Base-by-base conservation (phyloP, 257 asterid genomes). In the Osmanthus fragrans region DNA sequence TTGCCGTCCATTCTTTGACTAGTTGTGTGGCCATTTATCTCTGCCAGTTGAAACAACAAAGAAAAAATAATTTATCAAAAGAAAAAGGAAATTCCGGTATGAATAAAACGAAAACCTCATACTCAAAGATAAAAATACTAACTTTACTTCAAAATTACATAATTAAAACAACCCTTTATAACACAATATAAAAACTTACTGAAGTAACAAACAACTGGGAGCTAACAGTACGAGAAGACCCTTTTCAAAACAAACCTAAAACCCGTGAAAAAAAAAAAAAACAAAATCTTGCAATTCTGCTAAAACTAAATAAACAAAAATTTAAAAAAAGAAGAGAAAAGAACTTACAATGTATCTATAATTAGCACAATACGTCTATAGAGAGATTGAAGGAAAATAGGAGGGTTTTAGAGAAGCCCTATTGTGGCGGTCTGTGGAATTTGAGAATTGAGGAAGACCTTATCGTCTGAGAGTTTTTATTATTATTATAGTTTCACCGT, bases 1-100 rank as follows among this genome's bases (percentile, higher is more conserved):
- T 87, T 64, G 95, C 94, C 21, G 89, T 80, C 99, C 99, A 96
- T 84, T 96, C 99, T 86, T 84, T 90, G 40, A 92, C 81, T 37
- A 90, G 33, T 58, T 87, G 97, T n/a, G 84, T 86, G 70, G 97
- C 97, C 99, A 95, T 95, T 68, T 73, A 37, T 67, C 77, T 69
- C 94, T 85, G 83, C 68, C 51, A 75, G 5, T 34, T 23, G 36
- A 63, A 63, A 63, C 69, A 63, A 63, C 69, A 27, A 1, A 27
- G 69, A 23, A 63, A 12, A 63, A 34, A 27, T 23, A 10, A 63
- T 63, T 19, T 56, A 54, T 19, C 65, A 56, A 56, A 63, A 63
- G 69, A 63, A 25, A 63, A 63, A 15, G 69, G 69, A 63, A 63
- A 63, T 18, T 15, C 18, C 19, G 9, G 15, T 27, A 7, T 10